Conservation (phyloP, 768 basidiomycete species). For the Lentinus brumalis region DNA sequence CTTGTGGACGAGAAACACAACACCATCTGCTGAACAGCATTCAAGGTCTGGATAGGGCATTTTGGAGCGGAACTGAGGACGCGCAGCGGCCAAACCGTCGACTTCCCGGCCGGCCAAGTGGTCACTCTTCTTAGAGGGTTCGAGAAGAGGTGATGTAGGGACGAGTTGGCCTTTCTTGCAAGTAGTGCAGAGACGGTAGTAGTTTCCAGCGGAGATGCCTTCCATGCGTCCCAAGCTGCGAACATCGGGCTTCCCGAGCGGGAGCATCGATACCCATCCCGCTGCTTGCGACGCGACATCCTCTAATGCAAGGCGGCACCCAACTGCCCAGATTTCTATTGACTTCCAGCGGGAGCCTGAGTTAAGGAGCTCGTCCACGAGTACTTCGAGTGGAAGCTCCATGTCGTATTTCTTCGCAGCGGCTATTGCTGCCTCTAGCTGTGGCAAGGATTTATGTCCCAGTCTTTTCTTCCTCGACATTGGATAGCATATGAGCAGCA, state of each 20-base stretch:
- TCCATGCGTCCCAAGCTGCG: no score
- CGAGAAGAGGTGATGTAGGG: neutral
- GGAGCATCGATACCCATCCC: no score
- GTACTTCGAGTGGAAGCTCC: neutral
- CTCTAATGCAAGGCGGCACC: conserved; percentile 1
- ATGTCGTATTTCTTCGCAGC: conserved; percentile 4
- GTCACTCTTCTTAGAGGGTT: neutral
- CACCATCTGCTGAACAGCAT: conserved; percentile 53
- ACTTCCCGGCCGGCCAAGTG: neutral
- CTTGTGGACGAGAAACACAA: conserved; percentile 37
- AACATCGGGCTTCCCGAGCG: no score
- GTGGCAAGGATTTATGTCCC: neutral
- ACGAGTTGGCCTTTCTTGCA: no score
- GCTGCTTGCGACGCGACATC: neutral
- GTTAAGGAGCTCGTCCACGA: neutral
- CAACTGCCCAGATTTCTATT: neutral
- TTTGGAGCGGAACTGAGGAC: neutral
- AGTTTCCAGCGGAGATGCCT: no score
- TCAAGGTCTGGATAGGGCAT: conserved; percentile 42
- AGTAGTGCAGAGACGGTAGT: no score
- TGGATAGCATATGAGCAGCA: conserved; percentile 28
- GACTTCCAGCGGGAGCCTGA: neutral
- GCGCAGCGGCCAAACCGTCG: neutral
- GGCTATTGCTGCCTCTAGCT: neutral
- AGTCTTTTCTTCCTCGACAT: neutral